phyloP scores from a whole-genome alignment of 768 basidiomycete genomes.

The Gloeopeniophorella convolvens region DNA sequence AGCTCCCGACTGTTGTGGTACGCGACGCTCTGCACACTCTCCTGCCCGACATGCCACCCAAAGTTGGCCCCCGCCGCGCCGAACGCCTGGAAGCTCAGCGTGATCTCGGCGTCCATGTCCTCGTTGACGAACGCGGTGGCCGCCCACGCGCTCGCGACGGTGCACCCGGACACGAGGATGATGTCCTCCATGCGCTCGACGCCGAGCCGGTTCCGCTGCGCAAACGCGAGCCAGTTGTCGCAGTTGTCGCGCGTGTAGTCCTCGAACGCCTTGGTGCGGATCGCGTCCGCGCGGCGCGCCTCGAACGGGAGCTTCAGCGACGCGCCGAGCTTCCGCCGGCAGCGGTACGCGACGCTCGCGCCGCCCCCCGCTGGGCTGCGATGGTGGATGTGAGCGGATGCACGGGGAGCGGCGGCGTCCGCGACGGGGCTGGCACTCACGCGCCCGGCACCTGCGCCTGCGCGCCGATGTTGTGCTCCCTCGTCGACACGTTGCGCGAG shows the following conservation, averaged over 20 bases:
- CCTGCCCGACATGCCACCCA: neutral
- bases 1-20: neutral
- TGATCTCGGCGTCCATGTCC: neutral
- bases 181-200: conserved; percentile 13
- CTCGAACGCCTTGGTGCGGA: conserved; percentile 8
- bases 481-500: neutral
- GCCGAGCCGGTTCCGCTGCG: neutral
- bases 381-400: neutral
- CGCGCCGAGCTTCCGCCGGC: neutral
- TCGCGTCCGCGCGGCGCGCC: neutral
- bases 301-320: neutral
- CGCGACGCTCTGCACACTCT: neutral
- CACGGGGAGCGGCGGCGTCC: neutral
- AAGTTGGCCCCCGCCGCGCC: neutral
- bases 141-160: conserved; percentile 5
- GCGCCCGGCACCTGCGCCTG: neutral
- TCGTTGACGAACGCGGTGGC: neutral
- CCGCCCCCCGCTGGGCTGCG: neutral
- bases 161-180: conserved; percentile 12
- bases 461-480: neutral
- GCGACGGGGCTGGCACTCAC: neutral
- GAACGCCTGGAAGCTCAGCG: neutral
- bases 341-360: neutral
- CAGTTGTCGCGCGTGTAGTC: conserved; percentile 9
- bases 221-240: conserved; percentile 5